A percentile compares a stretch with the other conserved stretches of the same genome.
Evolutionary conservation across 495 filamentous ascomycete species (phyloP).

Genomic region (Podospora comata): DNA sequence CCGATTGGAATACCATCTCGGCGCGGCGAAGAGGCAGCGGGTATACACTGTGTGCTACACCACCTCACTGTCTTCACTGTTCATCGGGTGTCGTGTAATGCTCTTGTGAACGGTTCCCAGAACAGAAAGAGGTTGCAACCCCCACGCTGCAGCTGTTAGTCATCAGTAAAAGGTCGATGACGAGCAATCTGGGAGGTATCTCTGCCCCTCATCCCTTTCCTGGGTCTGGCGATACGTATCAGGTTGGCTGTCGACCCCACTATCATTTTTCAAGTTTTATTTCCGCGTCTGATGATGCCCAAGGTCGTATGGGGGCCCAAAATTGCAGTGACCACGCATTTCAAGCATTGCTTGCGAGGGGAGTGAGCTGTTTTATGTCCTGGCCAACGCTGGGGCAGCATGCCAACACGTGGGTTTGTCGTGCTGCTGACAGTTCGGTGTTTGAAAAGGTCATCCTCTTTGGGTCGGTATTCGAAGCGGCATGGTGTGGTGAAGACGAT

Average conservation of each 20-base stretch:
- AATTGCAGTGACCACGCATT: constrained; percentile 4
- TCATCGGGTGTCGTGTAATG: neutral
- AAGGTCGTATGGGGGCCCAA: neutral
- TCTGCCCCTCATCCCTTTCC: neutral
- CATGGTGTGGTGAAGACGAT: neutral
- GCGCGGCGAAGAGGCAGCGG: neutral
- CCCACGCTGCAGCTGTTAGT: constrained; percentile 2
- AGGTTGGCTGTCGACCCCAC: neutral
- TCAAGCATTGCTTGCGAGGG: neutral
- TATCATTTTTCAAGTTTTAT: constrained; percentile 2
- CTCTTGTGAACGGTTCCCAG: neutral
- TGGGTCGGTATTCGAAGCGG: constrained; percentile 1
- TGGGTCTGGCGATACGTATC: neutral
- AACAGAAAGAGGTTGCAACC: constrained; percentile 1
- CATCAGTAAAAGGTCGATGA: constrained; percentile 1
- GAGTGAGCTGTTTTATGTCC: neutral
- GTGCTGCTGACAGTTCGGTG: neutral
- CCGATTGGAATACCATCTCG: neutral
- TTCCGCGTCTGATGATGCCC: constrained; percentile 1
- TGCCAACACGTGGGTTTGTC: constrained; percentile 2
- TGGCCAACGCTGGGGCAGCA: neutral
- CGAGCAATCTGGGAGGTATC: neutral
- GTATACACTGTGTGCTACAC: constrained; percentile 5
- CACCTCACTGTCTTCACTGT: neutral
- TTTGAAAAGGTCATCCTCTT: neutral